Evolutionary conservation across 495 filamentous ascomycete species (phyloP), one percentile per base, ranked within the genome.

Genomic region (Xylaria palmicola): DNA sequence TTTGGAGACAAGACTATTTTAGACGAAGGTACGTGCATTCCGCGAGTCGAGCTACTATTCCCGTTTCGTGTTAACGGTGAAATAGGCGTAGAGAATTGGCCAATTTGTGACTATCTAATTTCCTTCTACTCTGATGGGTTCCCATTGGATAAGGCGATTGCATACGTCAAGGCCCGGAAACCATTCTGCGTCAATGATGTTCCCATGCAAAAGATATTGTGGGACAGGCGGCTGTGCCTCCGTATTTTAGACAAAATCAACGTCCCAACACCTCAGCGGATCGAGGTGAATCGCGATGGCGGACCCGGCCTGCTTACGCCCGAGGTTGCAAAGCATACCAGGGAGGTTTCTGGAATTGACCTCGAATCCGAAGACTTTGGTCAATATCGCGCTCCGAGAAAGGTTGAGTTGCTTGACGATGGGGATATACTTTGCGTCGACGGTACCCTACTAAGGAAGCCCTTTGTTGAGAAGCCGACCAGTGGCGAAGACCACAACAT

Each of bases 401-500:
- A 83, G 65, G 89, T 99, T 4, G 86, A 91, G 62, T 77, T 98
- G 59, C 81, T 91, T 20, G 93, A 97, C 62, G 87, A 93, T 67
- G 90, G 90, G 7, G 91, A 99, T 63, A 87, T 89, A 10, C 79
- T 99, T 54, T 83, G 88, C 20, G 93, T 98, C 13, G 93, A 98
- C 72, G 93, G 92, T 15, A 79, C 82, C 27, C 67, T 86, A 8
- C 82, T 99, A 41, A 88, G 80, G 61, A 99, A 99, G 66, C 94
- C 94, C 0, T 99, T 97, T 72, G 94, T 99, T 45, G 94, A 99
- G 73, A 99, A 99, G 72, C 94, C 94, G 1, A 89, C 91, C n/a
- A 97, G 90, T 72, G 94, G 95, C 15, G 94, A 99, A 74, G 93
- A 99, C 71, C 94, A 99, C 74, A 99, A 98, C 67, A 97, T 99